These are phyloP conservation scores for Rhizopogon parksii DNA, from an alignment of 1,284 basidiomycete genomes.

Conservation along the genomic window DNA sequence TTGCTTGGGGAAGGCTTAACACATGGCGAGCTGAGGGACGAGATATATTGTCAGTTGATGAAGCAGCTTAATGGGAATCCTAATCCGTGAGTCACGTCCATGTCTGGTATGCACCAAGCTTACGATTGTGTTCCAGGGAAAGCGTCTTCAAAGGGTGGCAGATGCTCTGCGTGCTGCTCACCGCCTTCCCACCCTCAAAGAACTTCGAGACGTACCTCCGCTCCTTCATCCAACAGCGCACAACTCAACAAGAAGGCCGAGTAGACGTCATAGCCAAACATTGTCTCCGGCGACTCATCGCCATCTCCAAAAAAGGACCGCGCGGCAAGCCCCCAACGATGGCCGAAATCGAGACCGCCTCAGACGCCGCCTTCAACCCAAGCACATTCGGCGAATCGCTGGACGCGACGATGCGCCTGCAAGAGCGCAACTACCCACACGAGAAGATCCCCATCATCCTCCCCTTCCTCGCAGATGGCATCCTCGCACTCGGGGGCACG, in stretches of 20 bases:
- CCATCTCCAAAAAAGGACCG: constrained; percentile 74
- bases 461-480: constrained; percentile 86
- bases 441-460: constrained; percentile 86
- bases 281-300: constrained; percentile 64
- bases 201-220: constrained; percentile 80
- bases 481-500: constrained; percentile 79
- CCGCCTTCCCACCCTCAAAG: constrained; percentile 86
- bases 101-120: constrained; percentile 2
- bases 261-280: constrained; percentile 87
- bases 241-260: constrained; percentile 59
- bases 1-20: constrained; percentile 70
- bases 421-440: constrained; percentile 76
- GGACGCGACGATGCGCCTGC: constrained; percentile 74
- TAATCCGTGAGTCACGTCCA: constrained; percentile 47
- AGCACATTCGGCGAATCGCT: constrained; percentile 89
- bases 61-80: constrained; percentile 85
- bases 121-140: constrained; percentile 46
- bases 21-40: constrained; percentile 80
- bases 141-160: constrained; percentile 88
- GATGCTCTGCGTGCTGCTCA: constrained; percentile 77
- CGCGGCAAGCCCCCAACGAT: constrained; percentile 74
- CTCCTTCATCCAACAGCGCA: constrained; percentile 68
- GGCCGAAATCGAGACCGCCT: constrained; percentile 83
- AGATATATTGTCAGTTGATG: constrained; percentile 87
- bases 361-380: constrained; percentile 88